Evolutionary conservation across 73 alveolate species (phyloP).

Genomic region (Paramecium biaurelia): DNA sequence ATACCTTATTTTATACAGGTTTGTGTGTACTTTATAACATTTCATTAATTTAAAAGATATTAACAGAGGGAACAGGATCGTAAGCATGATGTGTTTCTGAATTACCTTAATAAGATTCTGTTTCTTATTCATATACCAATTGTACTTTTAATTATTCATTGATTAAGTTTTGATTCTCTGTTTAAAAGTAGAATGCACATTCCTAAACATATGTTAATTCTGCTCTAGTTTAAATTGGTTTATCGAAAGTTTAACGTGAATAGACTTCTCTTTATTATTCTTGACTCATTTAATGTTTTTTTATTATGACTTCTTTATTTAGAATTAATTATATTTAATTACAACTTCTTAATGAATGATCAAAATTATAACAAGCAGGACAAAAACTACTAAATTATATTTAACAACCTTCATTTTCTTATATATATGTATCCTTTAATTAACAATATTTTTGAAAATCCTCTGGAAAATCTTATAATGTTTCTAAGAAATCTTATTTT

Average conservation of each 20-base stretch:
- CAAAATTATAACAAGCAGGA: conserved; percentile 1
- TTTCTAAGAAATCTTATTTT: conserved; percentile 13
- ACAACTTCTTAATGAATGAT: background rate
- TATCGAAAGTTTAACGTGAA: background rate
- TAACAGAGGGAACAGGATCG: background rate
- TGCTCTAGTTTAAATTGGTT: background rate
- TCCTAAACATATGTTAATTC: background rate
- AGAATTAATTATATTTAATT: background rate
- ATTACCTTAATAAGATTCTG: background rate
- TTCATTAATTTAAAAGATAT: background rate
- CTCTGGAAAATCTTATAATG: background rate
- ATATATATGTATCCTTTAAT: background rate
- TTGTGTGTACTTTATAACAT: background rate
- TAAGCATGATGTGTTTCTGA: background rate
- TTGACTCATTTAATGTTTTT: background rate
- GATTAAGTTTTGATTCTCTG: background rate
- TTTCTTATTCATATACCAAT: background rate
- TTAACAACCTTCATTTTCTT: background rate
- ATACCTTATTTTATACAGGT: background rate
- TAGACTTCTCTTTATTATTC: background rate
- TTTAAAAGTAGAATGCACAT: background rate
- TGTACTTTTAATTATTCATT: background rate
- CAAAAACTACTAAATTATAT: background rate
- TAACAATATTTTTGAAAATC: conserved; percentile 4
- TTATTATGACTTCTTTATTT: background rate